A percentile compares a stretch with the other conserved stretches of the same genome.
Evolutionary conservation across 2,329 filamentous ascomycete species (phyloP).

Genomic region (Dactylellina leptospora): DNA sequence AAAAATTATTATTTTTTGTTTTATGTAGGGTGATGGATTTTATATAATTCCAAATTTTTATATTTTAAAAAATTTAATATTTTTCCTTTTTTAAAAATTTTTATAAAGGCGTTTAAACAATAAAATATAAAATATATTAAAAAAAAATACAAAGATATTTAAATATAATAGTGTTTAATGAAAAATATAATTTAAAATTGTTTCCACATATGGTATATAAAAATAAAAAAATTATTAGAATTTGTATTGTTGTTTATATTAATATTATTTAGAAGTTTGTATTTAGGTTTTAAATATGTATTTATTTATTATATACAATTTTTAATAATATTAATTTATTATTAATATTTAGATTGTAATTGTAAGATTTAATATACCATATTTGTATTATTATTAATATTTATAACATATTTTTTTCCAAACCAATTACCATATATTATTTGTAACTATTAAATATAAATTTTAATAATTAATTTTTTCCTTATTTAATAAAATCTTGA

Average conservation of each 20-base stretch:
- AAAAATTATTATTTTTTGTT: background rate
- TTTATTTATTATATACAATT: background rate
- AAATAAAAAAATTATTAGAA: background rate
- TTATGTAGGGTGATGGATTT: background rate
- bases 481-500: background rate
- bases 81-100: background rate
- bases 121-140: background rate
- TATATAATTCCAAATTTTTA: background rate
- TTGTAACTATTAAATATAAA: background rate
- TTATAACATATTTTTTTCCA: too few relatives aligned
- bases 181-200: background rate
- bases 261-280: background rate
- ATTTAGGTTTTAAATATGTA: background rate
- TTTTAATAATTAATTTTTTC: background rate
- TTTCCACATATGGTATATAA: too few relatives aligned
- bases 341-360: background rate
- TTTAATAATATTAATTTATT: background rate
- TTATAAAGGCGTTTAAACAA: background rate
- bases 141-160: background rate
- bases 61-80: background rate
- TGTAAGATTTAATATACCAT: background rate
- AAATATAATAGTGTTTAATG: background rate
- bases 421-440: background rate
- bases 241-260: background rate
- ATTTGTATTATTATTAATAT: background rate